phyloP scores from a whole-genome alignment of 1,139 yeast species.

The Kurtzmaniella quercitrusa region DNA sequence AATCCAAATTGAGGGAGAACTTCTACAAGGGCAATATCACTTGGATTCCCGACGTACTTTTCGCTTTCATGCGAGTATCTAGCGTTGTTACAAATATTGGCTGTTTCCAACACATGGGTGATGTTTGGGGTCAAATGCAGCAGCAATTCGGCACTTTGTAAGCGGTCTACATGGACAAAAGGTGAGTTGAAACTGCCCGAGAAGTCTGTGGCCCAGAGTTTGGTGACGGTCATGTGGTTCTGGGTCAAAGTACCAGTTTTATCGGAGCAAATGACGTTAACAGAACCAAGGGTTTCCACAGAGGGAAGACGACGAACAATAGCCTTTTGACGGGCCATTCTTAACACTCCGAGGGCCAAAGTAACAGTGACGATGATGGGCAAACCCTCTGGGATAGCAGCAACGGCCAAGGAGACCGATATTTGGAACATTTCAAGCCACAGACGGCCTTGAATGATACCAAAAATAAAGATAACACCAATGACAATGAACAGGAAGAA shows the following conservation, averaged over 20 bases:
- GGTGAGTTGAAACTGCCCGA: constrained; percentile 46
- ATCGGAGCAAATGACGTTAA: constrained; percentile 91
- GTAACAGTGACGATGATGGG: constrained; percentile 97
- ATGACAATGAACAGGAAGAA: constrained; percentile 77
- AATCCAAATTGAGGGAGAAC: constrained; percentile 66
- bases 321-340: constrained; percentile 93
- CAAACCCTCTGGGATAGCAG: constrained; percentile 96
- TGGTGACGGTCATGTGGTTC: constrained; percentile 89
- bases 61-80: constrained; percentile 65
- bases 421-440: constrained; percentile 98
- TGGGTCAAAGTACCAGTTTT: constrained; percentile 94
- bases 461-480: constrained; percentile 81
- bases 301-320: constrained; percentile 90
- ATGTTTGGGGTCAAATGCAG: constrained; percentile 50
- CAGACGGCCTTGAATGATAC: constrained; percentile 82
- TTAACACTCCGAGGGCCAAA: constrained; percentile 85
- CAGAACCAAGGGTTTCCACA: constrained; percentile 94
- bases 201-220: constrained; percentile 78
- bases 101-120: constrained; percentile 55
- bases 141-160: constrained; percentile 34
- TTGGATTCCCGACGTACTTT: constrained; percentile 83
- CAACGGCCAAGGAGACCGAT: constrained; percentile 93
- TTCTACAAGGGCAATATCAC: constrained; percentile 87
- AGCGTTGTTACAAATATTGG: constrained; percentile 80
- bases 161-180: constrained; percentile 46